Evolutionary conservation across 331 rosid genomes (phyloP).

Genomic region (Rosa hybrid): DNA sequence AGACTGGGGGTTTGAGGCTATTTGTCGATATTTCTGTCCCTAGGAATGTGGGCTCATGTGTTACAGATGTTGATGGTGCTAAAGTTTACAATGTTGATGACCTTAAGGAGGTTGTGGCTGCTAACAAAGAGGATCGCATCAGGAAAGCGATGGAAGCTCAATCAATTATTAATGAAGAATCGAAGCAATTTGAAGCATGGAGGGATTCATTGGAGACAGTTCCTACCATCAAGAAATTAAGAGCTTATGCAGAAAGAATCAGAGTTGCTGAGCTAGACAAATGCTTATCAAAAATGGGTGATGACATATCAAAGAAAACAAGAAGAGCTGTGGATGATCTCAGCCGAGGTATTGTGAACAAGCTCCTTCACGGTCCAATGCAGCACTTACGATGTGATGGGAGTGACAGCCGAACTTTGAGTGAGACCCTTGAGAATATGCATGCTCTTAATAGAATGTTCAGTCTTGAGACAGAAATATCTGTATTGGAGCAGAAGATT

Average conservation of each 20-base stretch:
- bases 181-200: conserved; percentile 95
- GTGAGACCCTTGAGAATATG: conserved; percentile 95
- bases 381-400: conserved; percentile 97
- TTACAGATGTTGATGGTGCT: conserved; percentile 56
- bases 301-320: conserved; percentile 83
- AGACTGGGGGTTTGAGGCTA: conserved; percentile 62
- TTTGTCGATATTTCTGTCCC: conserved; percentile 95
- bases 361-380: conserved; percentile 99
- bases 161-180: conserved; percentile 80
- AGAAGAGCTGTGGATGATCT: conserved; percentile 92
- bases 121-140: conserved; percentile 91
- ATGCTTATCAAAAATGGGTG: conserved; percentile 94
- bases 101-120: conserved; percentile 98
- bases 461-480: conserved; percentile 89
- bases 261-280: conserved; percentile 89
- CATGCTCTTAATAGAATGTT: conserved; percentile 97
- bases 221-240: conserved; percentile 91
- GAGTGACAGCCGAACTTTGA: conserved; percentile 81
- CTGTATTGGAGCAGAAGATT: conserved; percentile 84
- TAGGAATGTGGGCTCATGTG: conserved; percentile 78
- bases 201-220: conserved; percentile 97
- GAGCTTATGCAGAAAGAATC: conserved; percentile 95
- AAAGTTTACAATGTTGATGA: conserved; percentile 88
- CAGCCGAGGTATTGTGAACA: conserved; percentile 91
- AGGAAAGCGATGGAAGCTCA: conserved; percentile 96